Base-by-base conservation (phyloP, 78 protist species). In the Protostelium mycophagum region DNA sequence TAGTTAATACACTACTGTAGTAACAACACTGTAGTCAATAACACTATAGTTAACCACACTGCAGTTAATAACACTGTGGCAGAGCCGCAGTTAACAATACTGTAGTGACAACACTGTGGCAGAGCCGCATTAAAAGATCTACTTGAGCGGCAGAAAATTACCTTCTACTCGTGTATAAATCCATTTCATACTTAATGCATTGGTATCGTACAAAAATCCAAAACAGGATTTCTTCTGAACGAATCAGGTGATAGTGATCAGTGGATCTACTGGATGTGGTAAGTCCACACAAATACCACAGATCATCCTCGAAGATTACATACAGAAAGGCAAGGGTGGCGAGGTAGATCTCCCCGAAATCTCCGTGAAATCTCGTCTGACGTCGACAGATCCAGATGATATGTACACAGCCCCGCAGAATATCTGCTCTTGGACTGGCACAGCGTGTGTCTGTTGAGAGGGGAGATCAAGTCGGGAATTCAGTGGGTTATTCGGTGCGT, bases 201-300 rank as follows among this genome's bases (percentile, higher is more conserved):
- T 91, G 1, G 88, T 31, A 84, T 37, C 83, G 37, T 89, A 85
- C 87, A 87, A 88, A 38, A 9, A 85, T 37, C 88, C 63, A 31
- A 89, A 89, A 37, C 35, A 89, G n/a, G 84, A 91, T 35, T 28
- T 63, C 36, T 25, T 91, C 28, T 16, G 63, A 1, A 35, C 35
- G 1, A 92, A 88, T 83, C 90, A 92, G 36, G 84, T 92, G 0
- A 28, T 92, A 0, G 91, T 92, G 16, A 86, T 92, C 9, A 92
- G 92, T 0, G 95, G 92, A 28, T 91, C 90, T 38, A 93, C 99
- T 0, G 99, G 99, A 84, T 96, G 97, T 83, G 99, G 99, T 38
- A 98, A 98, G 88, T 88, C 97, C 23, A 97, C 99, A 31, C 98
- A 96, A 31, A 91, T 98, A 1, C 98, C 98, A 34, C 98, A 96